These are phyloP conservation scores for Neurospora sp. DNA, from an alignment of 495 filamentous ascomycete species.

Conservation along the genomic window DNA sequence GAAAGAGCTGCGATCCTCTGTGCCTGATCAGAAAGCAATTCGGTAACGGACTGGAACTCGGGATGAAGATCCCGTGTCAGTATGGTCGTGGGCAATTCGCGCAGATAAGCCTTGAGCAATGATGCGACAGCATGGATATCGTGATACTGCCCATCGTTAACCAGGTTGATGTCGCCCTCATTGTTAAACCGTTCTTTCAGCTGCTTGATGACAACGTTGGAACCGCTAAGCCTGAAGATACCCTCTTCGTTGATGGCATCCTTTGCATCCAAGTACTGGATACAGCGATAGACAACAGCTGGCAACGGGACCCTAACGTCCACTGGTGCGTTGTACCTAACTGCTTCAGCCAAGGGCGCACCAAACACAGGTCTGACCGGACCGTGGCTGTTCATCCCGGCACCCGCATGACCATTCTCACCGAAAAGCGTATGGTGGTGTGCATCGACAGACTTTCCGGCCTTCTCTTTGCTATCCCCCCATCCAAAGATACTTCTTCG, in stretches of 20 bases:
- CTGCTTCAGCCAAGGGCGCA: constrained; percentile 75
- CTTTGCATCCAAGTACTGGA: constrained; percentile 84
- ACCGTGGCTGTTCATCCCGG: constrained; percentile 34
- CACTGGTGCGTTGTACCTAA: constrained; percentile 62
- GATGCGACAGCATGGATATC: constrained; percentile 96
- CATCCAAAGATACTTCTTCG: constrained; percentile 86
- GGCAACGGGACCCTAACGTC: constrained; percentile 67
- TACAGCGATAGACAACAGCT: constrained; percentile 93
- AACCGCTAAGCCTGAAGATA: constrained; percentile 92
- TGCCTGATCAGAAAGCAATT: constrained; percentile 55
- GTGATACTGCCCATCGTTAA: constrained; percentile 75
- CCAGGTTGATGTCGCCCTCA: constrained; percentile 85
- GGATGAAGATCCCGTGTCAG: constrained; percentile 83
- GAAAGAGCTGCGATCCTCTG: constrained; percentile 80
- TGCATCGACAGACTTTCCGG: constrained; percentile 37
- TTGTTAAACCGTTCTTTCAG: constrained; percentile 86
- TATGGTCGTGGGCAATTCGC: constrained; percentile 83
- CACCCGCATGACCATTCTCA: constrained; percentile 10
- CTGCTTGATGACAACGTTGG: constrained; percentile 84
- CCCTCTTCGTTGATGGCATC: constrained; percentile 81
- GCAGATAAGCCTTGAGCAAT: constrained; percentile 85
- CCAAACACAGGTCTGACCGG: constrained; percentile 73
- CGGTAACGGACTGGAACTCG: constrained; percentile 78
- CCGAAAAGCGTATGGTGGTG: constrained; percentile 39
- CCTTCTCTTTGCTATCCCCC: constrained; percentile 37